Evolutionary conservation across 805 yeast genomes (phyloP).

Genomic region (Lachancea sp.): DNA sequence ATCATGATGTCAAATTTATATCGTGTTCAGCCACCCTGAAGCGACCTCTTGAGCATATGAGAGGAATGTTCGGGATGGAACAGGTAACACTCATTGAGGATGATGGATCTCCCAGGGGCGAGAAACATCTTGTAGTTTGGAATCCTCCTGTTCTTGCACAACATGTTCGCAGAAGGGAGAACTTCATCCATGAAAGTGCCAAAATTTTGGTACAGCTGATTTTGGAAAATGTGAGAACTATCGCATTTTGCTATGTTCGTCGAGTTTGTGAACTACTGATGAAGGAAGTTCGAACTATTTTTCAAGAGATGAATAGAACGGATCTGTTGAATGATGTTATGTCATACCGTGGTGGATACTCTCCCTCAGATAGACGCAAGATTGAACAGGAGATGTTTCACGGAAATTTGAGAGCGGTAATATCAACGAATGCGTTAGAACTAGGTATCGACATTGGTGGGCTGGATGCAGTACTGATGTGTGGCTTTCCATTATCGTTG

Average conservation of each 20-base stretch:
- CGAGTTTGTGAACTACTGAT: constrained; percentile 79
- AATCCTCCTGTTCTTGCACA: constrained; percentile 69
- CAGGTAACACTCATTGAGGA: constrained; percentile 51
- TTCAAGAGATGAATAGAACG: constrained; percentile 39
- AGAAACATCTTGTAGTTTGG: constrained; percentile 73
- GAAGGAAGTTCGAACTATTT: constrained; percentile 66
- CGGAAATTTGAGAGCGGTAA: constrained; percentile 77
- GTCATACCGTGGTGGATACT: constrained; percentile 95
- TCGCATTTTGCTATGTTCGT: constrained; percentile 85
- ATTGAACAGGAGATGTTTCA: constrained; percentile 88
- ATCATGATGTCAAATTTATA: constrained; percentile 54
- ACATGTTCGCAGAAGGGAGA: constrained; percentile 52
- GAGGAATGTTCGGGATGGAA: constrained; percentile 63
- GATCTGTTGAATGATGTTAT: constrained; percentile 59
- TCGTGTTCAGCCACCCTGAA: constrained; percentile 93
- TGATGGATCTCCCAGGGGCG: constrained; percentile 89
- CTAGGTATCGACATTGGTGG: constrained; percentile 93
- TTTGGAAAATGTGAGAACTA: constrained; percentile 60
- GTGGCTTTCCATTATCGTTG: constrained; percentile 87
- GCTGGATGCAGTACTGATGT: constrained; percentile 82
- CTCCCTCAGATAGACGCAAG: constrained; percentile 74
- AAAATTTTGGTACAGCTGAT: constrained; percentile 62
- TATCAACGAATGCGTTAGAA: constrained; percentile 93
- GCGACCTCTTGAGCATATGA: constrained; percentile 68
- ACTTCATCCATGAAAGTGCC: constrained; percentile 71